A percentile compares a stretch with the other conserved stretches of the same genome.
phyloP scores from a whole-genome alignment of 2,329 filamentous ascomycete species.

The Leptodontidium sp. region DNA sequence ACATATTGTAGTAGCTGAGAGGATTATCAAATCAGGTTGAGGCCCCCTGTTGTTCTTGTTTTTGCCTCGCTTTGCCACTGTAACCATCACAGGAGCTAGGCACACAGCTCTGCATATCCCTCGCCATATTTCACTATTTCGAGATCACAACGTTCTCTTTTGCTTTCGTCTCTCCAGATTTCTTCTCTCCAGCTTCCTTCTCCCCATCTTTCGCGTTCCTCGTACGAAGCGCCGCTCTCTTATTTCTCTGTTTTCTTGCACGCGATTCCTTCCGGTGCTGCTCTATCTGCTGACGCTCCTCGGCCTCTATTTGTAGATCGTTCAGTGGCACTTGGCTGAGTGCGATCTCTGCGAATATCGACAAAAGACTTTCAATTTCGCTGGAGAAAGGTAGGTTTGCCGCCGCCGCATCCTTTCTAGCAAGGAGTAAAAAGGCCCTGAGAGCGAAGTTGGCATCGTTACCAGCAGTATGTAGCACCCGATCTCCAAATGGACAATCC shows the following conservation, averaged over 20 bases:
- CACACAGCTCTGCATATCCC: too few species aligned
- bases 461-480: constrained; percentile 18
- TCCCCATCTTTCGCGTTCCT: neutral
- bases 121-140: too few species aligned
- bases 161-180: neutral
- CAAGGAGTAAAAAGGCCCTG: constrained; percentile 22
- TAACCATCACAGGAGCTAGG: too few species aligned
- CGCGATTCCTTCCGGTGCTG: neutral
- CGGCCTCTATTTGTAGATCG: neutral
- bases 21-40: too few species aligned
- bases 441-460: constrained; percentile 25
- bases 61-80: too few species aligned
- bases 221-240: constrained; percentile 4
- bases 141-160: too few species aligned
- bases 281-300: constrained; percentile 1
- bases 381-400: neutral
- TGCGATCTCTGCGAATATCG: neutral
- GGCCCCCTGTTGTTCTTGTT: too few species aligned
- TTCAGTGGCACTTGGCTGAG: neutral
- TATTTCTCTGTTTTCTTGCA: constrained; percentile 4
- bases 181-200: constrained; percentile 2
- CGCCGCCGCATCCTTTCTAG: neutral
- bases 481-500: constrained; percentile 13
- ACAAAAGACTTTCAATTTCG: neutral
- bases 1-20: too few species aligned